A percentile compares a stretch with the other conserved stretches of the same genome.
Conservation (phyloP, 805 yeast genomes). For the Debaryomyces hansenii region DNA sequence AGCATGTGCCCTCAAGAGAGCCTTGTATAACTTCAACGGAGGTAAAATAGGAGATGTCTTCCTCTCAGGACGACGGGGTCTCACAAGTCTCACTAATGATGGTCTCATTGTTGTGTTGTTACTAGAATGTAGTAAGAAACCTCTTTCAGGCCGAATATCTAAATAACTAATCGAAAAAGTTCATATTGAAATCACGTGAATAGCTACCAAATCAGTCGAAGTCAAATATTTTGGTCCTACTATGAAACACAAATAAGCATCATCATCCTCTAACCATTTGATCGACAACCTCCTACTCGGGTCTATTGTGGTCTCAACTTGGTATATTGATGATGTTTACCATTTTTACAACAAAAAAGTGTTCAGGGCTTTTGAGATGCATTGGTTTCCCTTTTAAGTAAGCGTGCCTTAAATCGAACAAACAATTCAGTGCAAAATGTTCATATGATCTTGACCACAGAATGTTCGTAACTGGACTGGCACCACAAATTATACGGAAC, state of each 20-base stretch:
- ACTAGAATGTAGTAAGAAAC: no score
- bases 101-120: conserved; percentile 32
- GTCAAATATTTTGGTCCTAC: no score
- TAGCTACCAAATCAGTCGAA: no score
- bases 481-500: no score
- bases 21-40: conserved; percentile 75
- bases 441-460: no score
- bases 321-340: not conserved
- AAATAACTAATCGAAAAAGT: not conserved
- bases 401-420: no score
- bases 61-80: conserved; percentile 44
- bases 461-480: no score
- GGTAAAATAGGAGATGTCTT: conserved; percentile 59
- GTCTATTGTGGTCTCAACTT: not conserved
- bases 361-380: not conserved
- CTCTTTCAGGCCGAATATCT: no score
- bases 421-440: no score
- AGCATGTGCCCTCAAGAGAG: conserved; percentile 78
- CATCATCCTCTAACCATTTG: no score
- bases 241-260: no score
- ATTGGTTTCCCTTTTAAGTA: no score
- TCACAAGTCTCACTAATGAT: conserved; percentile 31
- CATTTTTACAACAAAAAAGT: not conserved
- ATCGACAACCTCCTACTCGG: not conserved
- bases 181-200: not conserved